Evolutionary conservation across 164 flowering plant species (phyloP), one percentile per base, ranked within the genome.

Genomic region (Saururus chinensis): DNA sequence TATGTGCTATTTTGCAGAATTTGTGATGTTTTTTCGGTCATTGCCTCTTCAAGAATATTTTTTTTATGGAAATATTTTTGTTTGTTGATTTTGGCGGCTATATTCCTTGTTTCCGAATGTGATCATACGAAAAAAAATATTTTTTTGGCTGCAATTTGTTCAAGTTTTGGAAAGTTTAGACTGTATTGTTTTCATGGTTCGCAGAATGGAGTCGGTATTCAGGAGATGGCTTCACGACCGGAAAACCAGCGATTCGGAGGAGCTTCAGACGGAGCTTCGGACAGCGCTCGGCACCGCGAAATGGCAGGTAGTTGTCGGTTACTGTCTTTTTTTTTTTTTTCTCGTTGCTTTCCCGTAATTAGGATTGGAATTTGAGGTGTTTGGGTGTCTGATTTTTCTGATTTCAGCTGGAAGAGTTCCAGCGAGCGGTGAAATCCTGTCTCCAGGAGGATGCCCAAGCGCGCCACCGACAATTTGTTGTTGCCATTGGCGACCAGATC

Each of bases 131-230:
- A 30, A 30, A 30, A n/a, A 30, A 30, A 6, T 30, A 2, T 30
- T 30, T 59, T 30, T 30, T 30, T 30, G 37, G 37, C 37, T 30
- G 6, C 37, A 30, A 30, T 2, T 30, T 6, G 37, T 30, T 2
- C 37, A 30, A 30, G 37, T 30, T 30, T 2, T 2, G 37, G 37
- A 30, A 30, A 2, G 37, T 30, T 30, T 30, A 30, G 37, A 6
- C 6, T 30, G 2, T 64, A 21, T 20, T 69, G 49, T 70, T 51
- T 69, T 45, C 30, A 9, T 19, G 42, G 53, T 69, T 12, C 76
- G 68, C 71, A 92, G 98, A 83, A 89, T 92, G 97, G 96, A 86
- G 74, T 89, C 98, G 0, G 72, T 84, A 10, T 89, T 86, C 76
- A 73, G 97, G 71, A 86, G 87, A 23, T 89, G 96, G 97, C 64